A percentile compares a stretch with the other conserved stretches of the same genome.
Conservation (phyloP, 176 grass and related monocot genomes). For the Carex kokanica region DNA sequence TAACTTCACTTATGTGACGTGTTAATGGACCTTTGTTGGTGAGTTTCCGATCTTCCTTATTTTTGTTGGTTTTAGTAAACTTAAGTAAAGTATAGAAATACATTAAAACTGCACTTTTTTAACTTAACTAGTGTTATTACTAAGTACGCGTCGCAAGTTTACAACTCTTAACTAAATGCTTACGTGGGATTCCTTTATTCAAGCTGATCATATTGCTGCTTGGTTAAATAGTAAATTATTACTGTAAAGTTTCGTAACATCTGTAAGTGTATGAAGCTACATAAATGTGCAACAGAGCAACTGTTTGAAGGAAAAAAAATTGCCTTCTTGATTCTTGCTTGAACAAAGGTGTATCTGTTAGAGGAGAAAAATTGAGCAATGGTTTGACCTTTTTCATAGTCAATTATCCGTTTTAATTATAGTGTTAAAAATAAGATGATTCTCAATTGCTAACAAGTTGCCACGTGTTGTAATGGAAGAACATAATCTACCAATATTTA, state of each 20-base stretch:
- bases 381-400: neutral
- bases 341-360: too few relatives aligned
- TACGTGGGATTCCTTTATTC: neutral
- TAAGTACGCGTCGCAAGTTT: neutral
- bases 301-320: too few relatives aligned
- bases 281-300: neutral
- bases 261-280: neutral
- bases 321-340: too few relatives aligned
- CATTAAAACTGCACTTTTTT: neutral
- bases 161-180: neutral
- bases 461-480: neutral
- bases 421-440: neutral
- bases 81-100: neutral
- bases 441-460: neutral
- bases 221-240: neutral
- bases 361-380: too few relatives aligned
- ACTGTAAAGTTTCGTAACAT: neutral
- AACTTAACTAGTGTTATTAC: neutral
- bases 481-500: neutral
- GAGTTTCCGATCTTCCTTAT: neutral
- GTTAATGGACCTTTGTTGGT: neutral
- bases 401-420: neutral
- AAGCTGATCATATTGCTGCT: neutral
- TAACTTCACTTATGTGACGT: neutral
- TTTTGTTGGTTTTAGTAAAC: neutral